A percentile compares a stretch with the other conserved stretches of the same genome.
Conservation (phyloP, 495 filamentous ascomycete genomes). For the Peziza echinospora region DNA sequence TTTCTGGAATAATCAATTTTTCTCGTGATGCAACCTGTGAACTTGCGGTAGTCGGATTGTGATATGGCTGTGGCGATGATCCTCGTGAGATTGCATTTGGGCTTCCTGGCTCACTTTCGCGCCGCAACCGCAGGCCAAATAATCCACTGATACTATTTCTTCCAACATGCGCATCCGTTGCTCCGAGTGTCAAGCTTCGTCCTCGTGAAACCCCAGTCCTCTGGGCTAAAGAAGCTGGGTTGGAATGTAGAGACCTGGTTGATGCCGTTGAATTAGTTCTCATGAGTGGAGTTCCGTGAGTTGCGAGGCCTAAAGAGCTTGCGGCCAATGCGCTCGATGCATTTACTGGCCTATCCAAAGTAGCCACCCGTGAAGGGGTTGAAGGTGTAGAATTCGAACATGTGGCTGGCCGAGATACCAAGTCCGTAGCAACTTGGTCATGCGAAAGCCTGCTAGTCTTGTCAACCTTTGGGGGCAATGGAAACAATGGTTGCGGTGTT, state of each 20-base stretch:
- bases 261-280: slow-evolving; percentile 46
- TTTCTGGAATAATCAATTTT: slow-evolving; percentile 48
- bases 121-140: slow-evolving; percentile 35
- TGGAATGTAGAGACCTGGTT: slow-evolving; percentile 46
- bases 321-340: slow-evolving; percentile 8
- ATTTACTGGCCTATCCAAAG: background rate
- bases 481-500: slow-evolving; percentile 68
- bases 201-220: slow-evolving; percentile 35
- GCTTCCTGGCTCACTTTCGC: slow-evolving; percentile 17
- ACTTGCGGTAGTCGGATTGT: background rate
- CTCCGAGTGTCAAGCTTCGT: slow-evolving; percentile 79
- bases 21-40: slow-evolving; percentile 28
- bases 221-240: slow-evolving; percentile 36
- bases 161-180: slow-evolving; percentile 39
- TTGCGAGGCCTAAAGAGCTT: slow-evolving; percentile 10
- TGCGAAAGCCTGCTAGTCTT: background rate
- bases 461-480: slow-evolving; percentile 41
- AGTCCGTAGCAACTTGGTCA: background rate
- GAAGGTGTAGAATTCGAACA: background rate
- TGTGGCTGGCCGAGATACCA: background rate
- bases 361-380: background rate
- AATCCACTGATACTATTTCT: slow-evolving; percentile 80
- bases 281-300: slow-evolving; percentile 21
- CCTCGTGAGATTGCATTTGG: slow-evolving; percentile 1
- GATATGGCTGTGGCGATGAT: slow-evolving; percentile 14